Evolutionary conservation across 1,284 basidiomycete species (phyloP), one percentile per base, ranked within the genome.

Genomic region (Vanrija humicola): DNA sequence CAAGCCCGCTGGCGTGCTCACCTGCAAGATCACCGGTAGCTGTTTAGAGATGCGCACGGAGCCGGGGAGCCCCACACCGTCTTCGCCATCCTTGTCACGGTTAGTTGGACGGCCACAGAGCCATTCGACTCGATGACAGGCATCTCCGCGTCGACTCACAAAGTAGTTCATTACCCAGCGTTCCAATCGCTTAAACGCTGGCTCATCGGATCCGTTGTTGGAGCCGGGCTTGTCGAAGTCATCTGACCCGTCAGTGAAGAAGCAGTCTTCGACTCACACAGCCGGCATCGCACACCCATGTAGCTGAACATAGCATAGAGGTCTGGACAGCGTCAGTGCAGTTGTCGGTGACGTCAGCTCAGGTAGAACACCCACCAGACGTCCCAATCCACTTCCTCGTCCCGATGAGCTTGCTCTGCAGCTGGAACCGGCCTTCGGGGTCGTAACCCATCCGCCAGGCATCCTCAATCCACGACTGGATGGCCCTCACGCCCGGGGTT

Each of bases 401-500:
- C 1, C 81, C 84, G 6, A 85, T 74, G 5, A 94, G 76, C 39
- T 80, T 79, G 43, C 76, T 71, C 29, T 81, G 79, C 8, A 93
- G 75, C 48, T 90, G 77, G 28, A 74, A 57, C 6, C 82, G 82
- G 6, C 90, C 90, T 58, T 85, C 80, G 16, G 70, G 64, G 69
- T 94, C 90, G 64, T 83, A 92, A 1, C 89, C 90, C 12, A 77
- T 51, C 4, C 77, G 72, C 90, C 90, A 94, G 1, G 89, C 90
- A 50, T 82, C 79, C 71, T 92, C 86, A 46, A 94, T 84, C 84
- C 86, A 86, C 14, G 59, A 65, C 67, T 93, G 90, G 25, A 93
- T 69, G 62, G 87, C 84, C 10, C 84, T 79, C 6, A 93, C 81
- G 12, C 89, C 80, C 1, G 89, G 90, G 3, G 48, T 43, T 21